Evolutionary conservation across 2,329 filamentous ascomycete genomes (phyloP).

Genomic region (Domatiomyces catenatus): DNA sequence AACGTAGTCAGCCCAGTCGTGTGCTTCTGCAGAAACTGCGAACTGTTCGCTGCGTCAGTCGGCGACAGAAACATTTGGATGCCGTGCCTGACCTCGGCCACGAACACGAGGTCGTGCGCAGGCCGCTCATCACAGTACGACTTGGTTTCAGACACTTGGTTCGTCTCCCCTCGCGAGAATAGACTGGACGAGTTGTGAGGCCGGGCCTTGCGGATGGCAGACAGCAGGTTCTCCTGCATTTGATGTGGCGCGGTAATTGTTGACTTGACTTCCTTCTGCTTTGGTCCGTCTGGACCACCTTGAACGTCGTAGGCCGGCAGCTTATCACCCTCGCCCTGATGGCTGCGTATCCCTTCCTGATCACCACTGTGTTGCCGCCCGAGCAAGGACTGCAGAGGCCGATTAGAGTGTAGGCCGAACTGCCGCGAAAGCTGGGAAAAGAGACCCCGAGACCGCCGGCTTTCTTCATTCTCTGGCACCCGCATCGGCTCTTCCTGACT

Average conservation of each 20-base stretch:
- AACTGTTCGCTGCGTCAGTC: constrained; percentile 33
- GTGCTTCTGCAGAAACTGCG: constrained; percentile 47
- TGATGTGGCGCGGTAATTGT: constrained; percentile 29
- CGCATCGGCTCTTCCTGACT: constrained; percentile 5
- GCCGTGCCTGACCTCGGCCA: constrained; percentile 53
- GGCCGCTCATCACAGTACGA: constrained; percentile 73
- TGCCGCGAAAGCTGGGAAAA: constrained; percentile 55
- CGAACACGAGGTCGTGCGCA: constrained; percentile 56
- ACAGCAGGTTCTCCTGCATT: constrained; percentile 42
- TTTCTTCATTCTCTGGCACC: constrained; percentile 11
- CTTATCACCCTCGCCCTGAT: constrained; percentile 14
- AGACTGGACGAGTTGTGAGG: constrained; percentile 58
- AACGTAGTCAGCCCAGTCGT: constrained; percentile 52
- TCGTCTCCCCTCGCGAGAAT: constrained; percentile 57
- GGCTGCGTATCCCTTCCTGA: constrained; percentile 5
- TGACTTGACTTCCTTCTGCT: constrained; percentile 5
- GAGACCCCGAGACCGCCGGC: constrained; percentile 39
- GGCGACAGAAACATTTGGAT: constrained; percentile 56
- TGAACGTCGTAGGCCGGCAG: constrained; percentile 28
- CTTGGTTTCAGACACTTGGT: constrained; percentile 62
- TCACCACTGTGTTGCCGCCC: constrained; percentile 8
- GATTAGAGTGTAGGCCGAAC: constrained; percentile 43
- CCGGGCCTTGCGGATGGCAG: constrained; percentile 63
- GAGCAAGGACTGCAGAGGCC: constrained; percentile 22
- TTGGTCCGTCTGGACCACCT: constrained; percentile 7